These are phyloP conservation scores for Paspalum vaginatum DNA, from an alignment of 176 grass and related monocot genomes.

Conservation along the genomic window DNA sequence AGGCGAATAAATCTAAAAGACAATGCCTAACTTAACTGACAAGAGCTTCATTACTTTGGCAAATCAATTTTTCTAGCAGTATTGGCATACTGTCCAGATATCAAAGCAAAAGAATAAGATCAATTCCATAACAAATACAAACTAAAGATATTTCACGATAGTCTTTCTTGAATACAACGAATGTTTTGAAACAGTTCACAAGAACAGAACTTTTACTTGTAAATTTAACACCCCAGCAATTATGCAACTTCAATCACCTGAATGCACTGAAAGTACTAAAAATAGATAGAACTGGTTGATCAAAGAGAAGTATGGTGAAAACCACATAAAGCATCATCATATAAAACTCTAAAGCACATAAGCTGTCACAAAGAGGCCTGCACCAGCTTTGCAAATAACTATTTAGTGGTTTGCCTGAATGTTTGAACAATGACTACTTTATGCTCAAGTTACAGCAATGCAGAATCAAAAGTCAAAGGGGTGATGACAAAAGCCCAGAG, in stretches of 20 bases:
- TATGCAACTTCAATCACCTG: not conserved
- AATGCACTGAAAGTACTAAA: conserved; percentile 2
- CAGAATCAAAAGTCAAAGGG: not conserved
- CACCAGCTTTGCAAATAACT: not conserved
- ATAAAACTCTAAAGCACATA: conserved; percentile 4
- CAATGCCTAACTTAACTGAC: not conserved
- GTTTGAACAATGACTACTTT: not conserved
- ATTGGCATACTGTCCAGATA: not conserved
- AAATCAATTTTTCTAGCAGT: not conserved
- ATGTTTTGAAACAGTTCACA: not conserved
- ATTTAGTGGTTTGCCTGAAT: not conserved
- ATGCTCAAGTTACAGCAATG: not conserved
- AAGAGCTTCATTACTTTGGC: not conserved
- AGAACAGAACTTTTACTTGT: not conserved
- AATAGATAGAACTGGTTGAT: not conserved
- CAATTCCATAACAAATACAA: not conserved
- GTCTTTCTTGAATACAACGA: not conserved
- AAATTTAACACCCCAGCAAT: not conserved
- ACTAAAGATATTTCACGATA: not conserved
- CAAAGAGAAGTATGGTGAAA: not conserved
- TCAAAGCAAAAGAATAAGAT: not conserved
- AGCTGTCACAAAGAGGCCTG: not conserved
- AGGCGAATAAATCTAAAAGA: not conserved
- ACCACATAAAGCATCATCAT: not conserved
- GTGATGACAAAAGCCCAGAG: not conserved